Percentiles rank a stretch among this genome's conserved stretches.
phyloP scores from a whole-genome alignment of 495 filamentous ascomycete genomes.

The Xanthoparmelia taractica region DNA sequence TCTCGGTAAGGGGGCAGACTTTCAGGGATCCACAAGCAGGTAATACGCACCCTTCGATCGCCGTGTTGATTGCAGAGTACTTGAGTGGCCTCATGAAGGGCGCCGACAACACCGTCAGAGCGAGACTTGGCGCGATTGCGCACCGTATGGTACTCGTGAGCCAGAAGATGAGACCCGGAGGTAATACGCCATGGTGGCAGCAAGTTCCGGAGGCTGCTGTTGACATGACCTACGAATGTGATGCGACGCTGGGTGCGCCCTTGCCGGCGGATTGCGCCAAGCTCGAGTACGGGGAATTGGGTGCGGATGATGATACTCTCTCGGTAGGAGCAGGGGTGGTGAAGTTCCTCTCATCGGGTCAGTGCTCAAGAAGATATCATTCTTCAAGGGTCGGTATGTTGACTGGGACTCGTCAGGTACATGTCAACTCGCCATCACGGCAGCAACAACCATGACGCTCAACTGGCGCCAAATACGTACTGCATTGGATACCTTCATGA shows the following conservation, averaged over 20 bases:
- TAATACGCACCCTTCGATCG: constrained; percentile 8
- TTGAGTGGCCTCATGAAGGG: not conserved
- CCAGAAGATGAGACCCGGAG: constrained; percentile 7
- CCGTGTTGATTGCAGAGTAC: constrained; percentile 7
- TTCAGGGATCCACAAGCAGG: not conserved
- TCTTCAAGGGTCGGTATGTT: not conserved
- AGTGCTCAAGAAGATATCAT: not conserved
- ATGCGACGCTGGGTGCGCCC: constrained; percentile 2
- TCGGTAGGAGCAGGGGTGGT: constrained; percentile 6
- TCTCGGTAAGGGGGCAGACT: not conserved
- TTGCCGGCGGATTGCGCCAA: not conserved
- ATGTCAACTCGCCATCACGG: constrained; percentile 7
- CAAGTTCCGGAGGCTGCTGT: not conserved
- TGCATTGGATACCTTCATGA: constrained; percentile 3
- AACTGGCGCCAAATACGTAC: constrained; percentile 9
- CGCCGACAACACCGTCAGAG: not conserved
- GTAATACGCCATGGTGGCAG: constrained; percentile 1
- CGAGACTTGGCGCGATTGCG: not conserved
- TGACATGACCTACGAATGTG: constrained; percentile 12
- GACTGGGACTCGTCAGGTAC: not conserved
- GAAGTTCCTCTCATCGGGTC: constrained; percentile 5
- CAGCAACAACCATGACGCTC: constrained; percentile 3
- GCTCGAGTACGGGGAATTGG: constrained; percentile 3
- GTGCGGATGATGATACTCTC: not conserved
- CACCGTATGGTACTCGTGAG: not conserved